phyloP scores from a whole-genome alignment of 305 asterid genomes.

The Coffea humblotiana region DNA sequence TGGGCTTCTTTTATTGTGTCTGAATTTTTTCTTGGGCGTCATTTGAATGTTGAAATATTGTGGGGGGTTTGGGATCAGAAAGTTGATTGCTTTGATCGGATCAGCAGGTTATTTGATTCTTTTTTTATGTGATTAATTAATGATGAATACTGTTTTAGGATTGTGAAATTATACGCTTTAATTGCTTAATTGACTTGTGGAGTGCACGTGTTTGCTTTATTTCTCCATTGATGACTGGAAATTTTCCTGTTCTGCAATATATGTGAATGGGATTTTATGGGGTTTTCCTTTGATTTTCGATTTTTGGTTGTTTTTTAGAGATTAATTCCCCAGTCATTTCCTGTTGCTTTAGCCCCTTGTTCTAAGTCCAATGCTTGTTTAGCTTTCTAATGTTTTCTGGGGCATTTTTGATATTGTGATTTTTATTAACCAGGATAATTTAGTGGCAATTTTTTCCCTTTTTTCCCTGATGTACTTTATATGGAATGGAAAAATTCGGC shows the following conservation, averaged over 20 bases:
- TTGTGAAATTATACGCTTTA: neutral
- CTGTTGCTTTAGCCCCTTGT: neutral
- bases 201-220: neutral
- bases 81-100: constrained; percentile 18
- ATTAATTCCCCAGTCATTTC: neutral
- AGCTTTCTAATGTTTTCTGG: neutral
- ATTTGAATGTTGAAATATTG: neutral
- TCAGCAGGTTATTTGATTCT: constrained; percentile 6
- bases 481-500: neutral
- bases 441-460: neutral
- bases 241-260: neutral
- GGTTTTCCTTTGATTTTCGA: neutral
- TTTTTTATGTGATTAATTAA: neutral
- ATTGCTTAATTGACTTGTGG: constrained; percentile 7
- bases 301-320: no score
- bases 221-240: neutral
- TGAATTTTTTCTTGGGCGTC: neutral
- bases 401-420: neutral
- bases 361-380: neutral
- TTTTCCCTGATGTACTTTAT: no score
- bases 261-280: neutral
- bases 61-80: constrained; percentile 6
- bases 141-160: neutral
- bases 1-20: neutral
- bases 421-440: neutral